Base-by-base conservation (phyloP, 2,329 filamentous ascomycete species). In the Penicillium sp. region DNA sequence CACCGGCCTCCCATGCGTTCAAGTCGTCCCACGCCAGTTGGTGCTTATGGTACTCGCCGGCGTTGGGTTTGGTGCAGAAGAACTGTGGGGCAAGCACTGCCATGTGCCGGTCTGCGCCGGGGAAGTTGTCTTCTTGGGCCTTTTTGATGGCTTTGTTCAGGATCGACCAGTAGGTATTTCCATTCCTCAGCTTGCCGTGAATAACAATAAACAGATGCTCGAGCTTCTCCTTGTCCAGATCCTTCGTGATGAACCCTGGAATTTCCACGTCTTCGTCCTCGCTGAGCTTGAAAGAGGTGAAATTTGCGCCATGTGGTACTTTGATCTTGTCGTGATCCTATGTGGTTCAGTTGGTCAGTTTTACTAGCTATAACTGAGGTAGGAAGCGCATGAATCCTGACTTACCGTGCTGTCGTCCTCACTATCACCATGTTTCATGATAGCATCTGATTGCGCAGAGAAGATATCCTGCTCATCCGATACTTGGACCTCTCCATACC, bases 1-100 rank as follows among this genome's bases (percentile, higher is more conserved):
- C 52, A 51, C 55, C 55, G 24, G 52, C 45, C 37, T 58, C 43
- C 55, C 55, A 58, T 21, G 55, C 55, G 18, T 58, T 58, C 52
- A 58, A 44, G 19, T 58, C 55, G 13, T 58, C 55, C 55, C 55
- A 58, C 8, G 52, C 55, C 31, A 58, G 48, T 31, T 58, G 55
- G n/a, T 52, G 55, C 9, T 48, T 37, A 16, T 37, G 50, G 34
- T 58, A 58, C 24, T 58, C 52, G 21, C 55, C 55, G 19, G 52
- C 48, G 52, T 58, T 55, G 40, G 37, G 52, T 51, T 58, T 52
- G 11, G 33, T 58, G 18, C 52, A 58, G 40, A 58, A 58, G 19
- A 58, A 58, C 24, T 58, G 55, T 26, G 55, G 55, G 33, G 52
- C 52, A 18, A 58, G 55, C 26, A 58, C 55, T 50, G 45, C 55